phyloP scores from a whole-genome alignment of 192 early-diverging fungal genomes.

The Coemansia sp. region DNA sequence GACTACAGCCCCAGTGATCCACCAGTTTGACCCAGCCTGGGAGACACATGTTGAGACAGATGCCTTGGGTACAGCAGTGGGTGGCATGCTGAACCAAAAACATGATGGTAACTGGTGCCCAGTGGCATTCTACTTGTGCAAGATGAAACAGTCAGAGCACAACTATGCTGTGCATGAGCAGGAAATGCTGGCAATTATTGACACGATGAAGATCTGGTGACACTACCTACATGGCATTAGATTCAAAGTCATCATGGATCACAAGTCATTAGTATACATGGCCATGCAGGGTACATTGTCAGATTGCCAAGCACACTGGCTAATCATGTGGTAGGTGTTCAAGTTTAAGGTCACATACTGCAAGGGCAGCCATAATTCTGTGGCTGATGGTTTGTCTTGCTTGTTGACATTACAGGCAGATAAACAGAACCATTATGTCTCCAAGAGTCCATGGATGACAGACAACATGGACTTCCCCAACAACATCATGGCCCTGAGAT shows the following conservation, averaged over 20 bases:
- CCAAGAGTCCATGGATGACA: not conserved
- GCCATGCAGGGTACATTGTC: not conserved
- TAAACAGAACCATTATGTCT: not conserved
- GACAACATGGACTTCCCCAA: not conserved
- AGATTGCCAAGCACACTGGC: not conserved
- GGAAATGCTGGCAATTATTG: constrained; percentile 7
- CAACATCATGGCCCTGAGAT: not conserved
- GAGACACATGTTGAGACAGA: constrained; percentile 11
- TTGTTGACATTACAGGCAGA: not conserved
- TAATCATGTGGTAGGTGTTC: not conserved
- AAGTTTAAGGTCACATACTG: constrained; percentile 2
- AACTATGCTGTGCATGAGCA: constrained; percentile 11
- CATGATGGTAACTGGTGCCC: constrained; percentile 5
- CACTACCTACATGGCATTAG: no score
- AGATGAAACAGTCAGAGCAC: not conserved
- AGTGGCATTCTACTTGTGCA: constrained; percentile 15
- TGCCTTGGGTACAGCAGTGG: constrained; percentile 2
- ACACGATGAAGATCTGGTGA: not conserved
- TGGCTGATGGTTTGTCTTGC: constrained; percentile 1
- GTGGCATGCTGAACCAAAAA: constrained; percentile 15
- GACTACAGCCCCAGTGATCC: not conserved
- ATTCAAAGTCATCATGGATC: not conserved
- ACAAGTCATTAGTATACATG: not conserved
- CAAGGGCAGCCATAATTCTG: constrained; percentile 4
- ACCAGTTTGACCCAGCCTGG: constrained; percentile 9